Conservation (phyloP, 2,329 filamentous ascomycete genomes). For the Fusarium luffae region DNA sequence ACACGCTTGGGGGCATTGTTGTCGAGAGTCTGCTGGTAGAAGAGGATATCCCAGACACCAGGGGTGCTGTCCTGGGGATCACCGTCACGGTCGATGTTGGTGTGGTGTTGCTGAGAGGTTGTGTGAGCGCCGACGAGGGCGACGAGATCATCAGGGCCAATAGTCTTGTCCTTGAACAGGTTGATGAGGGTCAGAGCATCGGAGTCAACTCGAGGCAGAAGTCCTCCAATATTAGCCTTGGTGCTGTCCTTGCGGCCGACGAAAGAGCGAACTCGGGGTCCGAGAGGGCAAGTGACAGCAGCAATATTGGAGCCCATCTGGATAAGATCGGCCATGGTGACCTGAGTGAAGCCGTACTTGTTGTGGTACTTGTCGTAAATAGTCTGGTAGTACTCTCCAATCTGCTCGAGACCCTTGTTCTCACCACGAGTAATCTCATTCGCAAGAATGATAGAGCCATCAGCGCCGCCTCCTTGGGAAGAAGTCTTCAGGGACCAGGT, state of each 20-base stretch:
- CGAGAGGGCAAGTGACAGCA: conserved; percentile 58
- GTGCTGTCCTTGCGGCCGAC: conserved; percentile 62
- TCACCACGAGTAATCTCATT: conserved; percentile 53
- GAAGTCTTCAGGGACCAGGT: conserved; percentile 54
- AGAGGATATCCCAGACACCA: conserved; percentile 64
- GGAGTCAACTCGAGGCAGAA: conserved; percentile 58
- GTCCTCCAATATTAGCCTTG: conserved; percentile 52
- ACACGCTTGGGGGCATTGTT: conserved; percentile 50
- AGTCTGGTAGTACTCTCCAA: conserved; percentile 53
- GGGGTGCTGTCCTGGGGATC: conserved; percentile 64
- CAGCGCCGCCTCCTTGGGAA: conserved; percentile 56
- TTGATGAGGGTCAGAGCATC: conserved; percentile 60
- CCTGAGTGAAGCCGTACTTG: conserved; percentile 48
- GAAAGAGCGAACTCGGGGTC: conserved; percentile 61
- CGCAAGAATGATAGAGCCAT: conserved; percentile 58
- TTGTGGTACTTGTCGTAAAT: conserved; percentile 56
- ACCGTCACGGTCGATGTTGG: conserved; percentile 54
- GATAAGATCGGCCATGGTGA: conserved; percentile 65
- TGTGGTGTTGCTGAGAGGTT: conserved; percentile 60
- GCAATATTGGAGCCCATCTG: conserved; percentile 64
- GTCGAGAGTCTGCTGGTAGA: conserved; percentile 57
- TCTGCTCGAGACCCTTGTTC: conserved; percentile 61
- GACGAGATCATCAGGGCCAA: conserved; percentile 60
- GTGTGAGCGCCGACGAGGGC: conserved; percentile 67
- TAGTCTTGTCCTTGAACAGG: conserved; percentile 65